Conservation (phyloP, 2,329 filamentous ascomycete genomes). For the Xylaria sp. region DNA sequence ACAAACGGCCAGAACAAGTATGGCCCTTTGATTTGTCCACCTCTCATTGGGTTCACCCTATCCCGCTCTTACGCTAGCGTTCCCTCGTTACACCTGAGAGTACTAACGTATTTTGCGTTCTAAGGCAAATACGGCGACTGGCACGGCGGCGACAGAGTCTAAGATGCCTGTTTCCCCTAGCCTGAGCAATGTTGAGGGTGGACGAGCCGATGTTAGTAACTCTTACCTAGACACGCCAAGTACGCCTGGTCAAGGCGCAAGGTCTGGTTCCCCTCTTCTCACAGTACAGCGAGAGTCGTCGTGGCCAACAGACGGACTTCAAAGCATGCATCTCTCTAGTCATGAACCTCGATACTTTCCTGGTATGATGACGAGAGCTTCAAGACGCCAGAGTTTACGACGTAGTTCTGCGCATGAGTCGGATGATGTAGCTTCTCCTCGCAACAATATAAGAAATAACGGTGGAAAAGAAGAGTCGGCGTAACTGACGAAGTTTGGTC, state of each 20-base stretch:
- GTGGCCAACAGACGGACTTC: conserved; percentile 54
- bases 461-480: conserved; percentile 40
- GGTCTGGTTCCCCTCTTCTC: conserved; percentile 39
- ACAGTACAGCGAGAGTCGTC: conserved; percentile 49
- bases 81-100: background rate
- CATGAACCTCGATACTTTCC: conserved; percentile 78
- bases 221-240: conserved; percentile 36
- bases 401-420: conserved; percentile 54
- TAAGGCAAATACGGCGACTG: conserved; percentile 49
- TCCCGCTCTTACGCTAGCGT: background rate
- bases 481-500: conserved; percentile 5
- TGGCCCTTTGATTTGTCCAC: background rate
- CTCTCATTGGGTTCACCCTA: background rate
- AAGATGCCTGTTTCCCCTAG: conserved; percentile 29
- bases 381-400: conserved; percentile 57
- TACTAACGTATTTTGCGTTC: conserved; percentile 42
- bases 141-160: conserved; percentile 37
- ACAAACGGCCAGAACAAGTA: conserved; percentile 1
- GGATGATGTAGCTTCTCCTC: conserved; percentile 48
- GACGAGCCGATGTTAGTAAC: conserved; percentile 35
- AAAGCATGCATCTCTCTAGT: conserved; percentile 63
- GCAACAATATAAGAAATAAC: conserved; percentile 38
- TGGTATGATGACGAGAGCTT: conserved; percentile 70
- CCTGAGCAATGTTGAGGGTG: conserved; percentile 23
- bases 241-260: conserved; percentile 21